Base-by-base conservation (phyloP, 1,139 yeast genomes). In the Zygoascus sp. region DNA sequence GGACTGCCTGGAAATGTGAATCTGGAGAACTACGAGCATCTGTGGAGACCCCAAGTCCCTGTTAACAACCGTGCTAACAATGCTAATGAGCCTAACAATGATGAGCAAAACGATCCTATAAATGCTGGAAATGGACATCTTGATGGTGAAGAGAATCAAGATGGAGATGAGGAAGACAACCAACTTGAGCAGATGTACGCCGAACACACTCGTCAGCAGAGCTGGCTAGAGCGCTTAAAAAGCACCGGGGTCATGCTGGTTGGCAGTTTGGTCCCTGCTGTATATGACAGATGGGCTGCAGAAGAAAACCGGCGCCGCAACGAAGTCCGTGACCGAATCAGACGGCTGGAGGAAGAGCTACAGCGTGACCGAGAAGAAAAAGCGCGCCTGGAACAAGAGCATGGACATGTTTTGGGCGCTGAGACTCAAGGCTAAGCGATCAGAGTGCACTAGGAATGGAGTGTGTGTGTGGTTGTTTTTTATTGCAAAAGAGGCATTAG, bases 191-290 rank as follows among this genome's bases (percentile, higher is more conserved):
- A 27, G 2, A n/a, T 42, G 11, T 27, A 30, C 5, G 32, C 32
- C 7, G 35, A 42, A 2, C 47, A 39, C 22, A 35, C 40, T 23
- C 44, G 40, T 1, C 28, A 39, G 21, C 43, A 42, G 28, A 16
- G 43, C 11, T n/a, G 43, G 30, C 27, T 28, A 15, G 40, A 34
- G 10, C 11, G 32, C 23, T 30, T 49, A 3, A 41, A 42, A 17
- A 42, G 32, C 17, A 44, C 48, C 2, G 35, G 44, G 5, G 40
- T 52, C 20, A 48, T 60, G 47, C 50, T 59, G 35, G 25, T 60
- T 10, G 57, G 55, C 16, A 59, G 61, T 34, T 21, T 58, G 28
- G 41, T 59, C 19, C 63, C 63, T 1, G 48, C 55, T n/a, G 44
- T 58, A 22, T 50, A 57, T 37, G 58, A 53, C 19, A 37, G 52